Percentiles rank a stretch among this genome's conserved stretches.
Conservation (phyloP, 1,284 basidiomycete genomes). For the Crepidotus sp. region DNA sequence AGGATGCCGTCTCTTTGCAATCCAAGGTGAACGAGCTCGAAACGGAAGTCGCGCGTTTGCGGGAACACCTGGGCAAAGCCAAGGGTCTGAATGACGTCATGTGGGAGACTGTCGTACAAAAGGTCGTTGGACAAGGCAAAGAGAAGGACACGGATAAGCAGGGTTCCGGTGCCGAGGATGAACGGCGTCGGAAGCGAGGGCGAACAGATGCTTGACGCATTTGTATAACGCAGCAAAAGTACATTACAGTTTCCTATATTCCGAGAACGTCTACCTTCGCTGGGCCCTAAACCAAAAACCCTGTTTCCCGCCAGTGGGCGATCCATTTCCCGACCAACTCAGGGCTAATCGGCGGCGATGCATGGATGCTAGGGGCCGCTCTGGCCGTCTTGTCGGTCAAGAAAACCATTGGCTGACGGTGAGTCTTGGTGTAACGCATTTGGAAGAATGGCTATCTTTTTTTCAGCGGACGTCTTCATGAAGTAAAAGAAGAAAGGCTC, state of each 20-base stretch:
- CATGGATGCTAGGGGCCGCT: slow-evolving; percentile 22
- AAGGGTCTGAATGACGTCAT: slow-evolving; percentile 82
- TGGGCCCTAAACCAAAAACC: slow-evolving; percentile 22
- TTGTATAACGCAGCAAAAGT: slow-evolving; percentile 5
- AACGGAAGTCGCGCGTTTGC: slow-evolving; percentile 56
- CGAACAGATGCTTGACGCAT: slow-evolving; percentile 19
- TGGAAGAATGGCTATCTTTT: slow-evolving; percentile 27
- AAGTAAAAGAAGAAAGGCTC: slow-evolving; percentile 4
- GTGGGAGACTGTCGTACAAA: slow-evolving; percentile 77
- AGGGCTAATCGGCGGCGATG: slow-evolving; percentile 22
- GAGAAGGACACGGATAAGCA: slow-evolving; percentile 18
- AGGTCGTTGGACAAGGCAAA: slow-evolving; percentile 36
- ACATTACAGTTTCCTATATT: slow-evolving; percentile 5
- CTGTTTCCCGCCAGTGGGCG: slow-evolving; percentile 24
- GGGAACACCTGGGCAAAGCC: slow-evolving; percentile 66
- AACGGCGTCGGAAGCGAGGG: slow-evolving; percentile 31
- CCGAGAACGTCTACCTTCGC: neutral
- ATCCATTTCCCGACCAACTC: slow-evolving; percentile 30
- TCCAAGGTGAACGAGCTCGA: slow-evolving; percentile 62
- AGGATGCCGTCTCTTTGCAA: slow-evolving; percentile 31
- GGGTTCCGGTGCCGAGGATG: slow-evolving; percentile 16
- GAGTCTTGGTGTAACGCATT: slow-evolving; percentile 23
- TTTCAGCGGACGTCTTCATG: neutral
- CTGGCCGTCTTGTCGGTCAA: slow-evolving; percentile 22
- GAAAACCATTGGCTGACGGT: slow-evolving; percentile 19